Base-by-base conservation (phyloP, 139 green algal genomes). In the Deuterostichococcus epilithicus region DNA sequence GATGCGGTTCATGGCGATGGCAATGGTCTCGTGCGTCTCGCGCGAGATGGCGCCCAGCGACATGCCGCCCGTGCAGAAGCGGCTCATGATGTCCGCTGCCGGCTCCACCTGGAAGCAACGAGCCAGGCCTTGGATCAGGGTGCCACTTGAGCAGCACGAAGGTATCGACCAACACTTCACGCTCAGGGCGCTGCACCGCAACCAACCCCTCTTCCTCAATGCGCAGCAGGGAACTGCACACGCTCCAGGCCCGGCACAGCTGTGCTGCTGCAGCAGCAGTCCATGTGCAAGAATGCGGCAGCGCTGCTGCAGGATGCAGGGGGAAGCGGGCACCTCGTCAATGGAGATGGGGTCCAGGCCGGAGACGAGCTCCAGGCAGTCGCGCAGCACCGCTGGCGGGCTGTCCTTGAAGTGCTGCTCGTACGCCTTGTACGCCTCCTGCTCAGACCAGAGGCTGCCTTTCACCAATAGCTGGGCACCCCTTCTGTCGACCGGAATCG, bases 61-160 rank as follows among this genome's bases (percentile, higher is more conserved):
- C 96, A 99, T 99, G 82, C 96, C 96, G 59, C 96, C 96, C 28
- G 96, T 99, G 94, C 95, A 98, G 90, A 99, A 99, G 52, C 96
- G 88, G 47, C 81, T 77, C 91, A 98, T 96, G 86, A 99, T 98
- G 71, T 90, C 84, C 1, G 81, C 85, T 0, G 88, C 91, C 5
- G 89, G 78, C 87, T 99, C 96, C 36, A 97, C 52, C 52, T 63
- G 52, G 18, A 63, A 30, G 18, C 52, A n/a, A n/a, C n/a, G n/a
- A n/a, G n/a, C n/a, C n/a, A n/a, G n/a, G n/a, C n/a, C n/a, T n/a
- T n/a, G n/a, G n/a, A n/a, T n/a, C n/a, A n/a, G n/a, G n/a, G n/a
- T n/a, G n/a, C n/a, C n/a, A n/a, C n/a, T n/a, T n/a, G n/a, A n/a
- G n/a, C n/a, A n/a, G n/a, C n/a, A n/a, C n/a, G n/a, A n/a, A n/a